Evolutionary conservation across 768 basidiomycete species (phyloP), one percentile per base, ranked within the genome.

Genomic region (Lactifluus pinguis): DNA sequence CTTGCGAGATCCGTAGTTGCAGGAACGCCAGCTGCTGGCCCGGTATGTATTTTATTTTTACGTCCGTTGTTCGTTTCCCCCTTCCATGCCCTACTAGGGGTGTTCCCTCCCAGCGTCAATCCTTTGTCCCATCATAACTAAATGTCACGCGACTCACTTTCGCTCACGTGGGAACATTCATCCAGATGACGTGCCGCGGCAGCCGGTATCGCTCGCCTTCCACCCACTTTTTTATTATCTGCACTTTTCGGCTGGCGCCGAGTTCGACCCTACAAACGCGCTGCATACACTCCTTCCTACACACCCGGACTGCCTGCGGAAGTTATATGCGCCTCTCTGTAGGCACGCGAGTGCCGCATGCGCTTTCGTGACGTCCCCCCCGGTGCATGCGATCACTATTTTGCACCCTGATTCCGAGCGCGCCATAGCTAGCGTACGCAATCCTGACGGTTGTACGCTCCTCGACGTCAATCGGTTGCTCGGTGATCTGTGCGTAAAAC

Each of bases 1-100:
- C 59, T 6, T 66, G 65, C 11, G 65, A 66, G 45, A 66, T 66
- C 55, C 65, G 63, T 19, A 65, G 63, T n/a, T 66, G 65, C 47
- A 54, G 57, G 56, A 64, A 65, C 17, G 63, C 63, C 15, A 58
- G 60, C 25, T 47, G 44, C 19, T 66, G 65, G 65, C 55, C 53
- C 44, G 59, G 63, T 66, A 21, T 30, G 65, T 65, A 25, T 25
- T 25, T 25, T 25, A 25, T 25, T 25, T 25, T 25, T 59, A 44
- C 53, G 56, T 56, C 36, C 25, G 25, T 25, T 25, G 25, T 45
- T 8, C 44, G 15, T 25, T 34, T 39, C 14, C 21, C 13, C 9
- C 25, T 39, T 19, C 51, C 47, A 15, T 19, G 7, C 41, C 32
- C 48, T 39, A 25, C 25, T 25, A 25, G 25, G 5, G 17, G 9